These are phyloP conservation scores for Taphrina betulina DNA, from an alignment of 1,139 yeast genomes.

Conservation along the genomic window DNA sequence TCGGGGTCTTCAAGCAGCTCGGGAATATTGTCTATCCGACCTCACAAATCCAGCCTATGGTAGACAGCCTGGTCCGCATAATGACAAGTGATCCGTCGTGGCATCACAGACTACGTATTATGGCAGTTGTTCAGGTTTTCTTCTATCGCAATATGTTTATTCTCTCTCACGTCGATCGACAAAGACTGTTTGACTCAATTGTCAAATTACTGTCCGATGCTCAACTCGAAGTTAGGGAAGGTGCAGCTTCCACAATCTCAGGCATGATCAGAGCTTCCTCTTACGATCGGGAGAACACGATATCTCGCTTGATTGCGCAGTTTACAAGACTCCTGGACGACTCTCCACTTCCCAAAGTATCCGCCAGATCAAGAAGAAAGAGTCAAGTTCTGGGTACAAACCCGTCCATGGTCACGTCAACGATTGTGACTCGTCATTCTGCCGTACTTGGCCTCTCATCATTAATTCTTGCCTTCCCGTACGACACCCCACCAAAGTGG, in stretches of 20 bases:
- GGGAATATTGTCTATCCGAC: slow-evolving; percentile 60
- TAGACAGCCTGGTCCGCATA: slow-evolving; percentile 54
- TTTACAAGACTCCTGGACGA: slow-evolving; percentile 47
- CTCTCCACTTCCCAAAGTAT: slow-evolving; percentile 37
- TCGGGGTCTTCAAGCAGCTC: slow-evolving; percentile 54
- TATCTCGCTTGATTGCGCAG: slow-evolving; percentile 46
- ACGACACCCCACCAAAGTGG: slow-evolving; percentile 88
- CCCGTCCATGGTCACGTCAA: slow-evolving; percentile 13
- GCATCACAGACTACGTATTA: slow-evolving; percentile 66
- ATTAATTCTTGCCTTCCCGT: slow-evolving; percentile 84
- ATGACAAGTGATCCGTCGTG: slow-evolving; percentile 53
- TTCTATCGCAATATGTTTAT: slow-evolving; percentile 69
- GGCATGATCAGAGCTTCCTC: slow-evolving; percentile 81
- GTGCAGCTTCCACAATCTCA: slow-evolving; percentile 72
- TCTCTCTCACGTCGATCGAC: slow-evolving; percentile 54
- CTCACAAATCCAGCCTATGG: slow-evolving; percentile 50
- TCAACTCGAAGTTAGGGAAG: slow-evolving; percentile 71
- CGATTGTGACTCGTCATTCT: slow-evolving; percentile 60
- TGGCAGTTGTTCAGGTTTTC: slow-evolving; percentile 71
- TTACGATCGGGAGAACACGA: slow-evolving; percentile 50
- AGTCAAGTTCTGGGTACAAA: slow-evolving; percentile 25
- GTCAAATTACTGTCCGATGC: slow-evolving; percentile 59
- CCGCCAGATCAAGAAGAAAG: slow-evolving; percentile 7
- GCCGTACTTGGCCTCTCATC: slow-evolving; percentile 90
- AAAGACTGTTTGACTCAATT: slow-evolving; percentile 55